Percentiles rank a stretch among this genome's conserved stretches.
These are phyloP conservation scores for Rosa multiflora DNA, from an alignment of 306 rosid species.

Conservation along the genomic window DNA sequence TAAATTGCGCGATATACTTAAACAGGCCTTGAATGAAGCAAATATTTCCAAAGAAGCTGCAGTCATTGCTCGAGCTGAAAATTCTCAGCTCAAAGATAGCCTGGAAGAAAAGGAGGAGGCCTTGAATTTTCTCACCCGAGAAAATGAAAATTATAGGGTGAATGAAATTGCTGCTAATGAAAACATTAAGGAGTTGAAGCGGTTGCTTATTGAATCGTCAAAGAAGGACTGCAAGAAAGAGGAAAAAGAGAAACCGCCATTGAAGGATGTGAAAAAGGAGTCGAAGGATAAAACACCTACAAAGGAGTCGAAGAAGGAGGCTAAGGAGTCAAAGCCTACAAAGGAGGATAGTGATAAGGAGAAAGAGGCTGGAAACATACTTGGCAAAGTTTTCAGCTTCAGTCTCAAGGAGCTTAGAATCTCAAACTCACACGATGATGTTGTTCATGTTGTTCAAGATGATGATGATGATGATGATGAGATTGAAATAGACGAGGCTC, in stretches of 20 bases:
- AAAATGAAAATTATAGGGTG: conserved; percentile 56
- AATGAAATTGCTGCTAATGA: conserved; percentile 65
- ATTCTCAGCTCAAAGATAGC: conserved; percentile 58
- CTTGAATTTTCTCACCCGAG: conserved; percentile 41
- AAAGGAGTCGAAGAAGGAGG: conserved; percentile 18
- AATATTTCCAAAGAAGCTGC: conserved; percentile 79
- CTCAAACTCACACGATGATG: conserved; percentile 32
- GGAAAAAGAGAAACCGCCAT: conserved; percentile 25
- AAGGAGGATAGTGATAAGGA: conserved; percentile 31
- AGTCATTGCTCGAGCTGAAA: conserved; percentile 67
- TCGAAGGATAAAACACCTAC: conserved; percentile 4
- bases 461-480: conserved; percentile 32
- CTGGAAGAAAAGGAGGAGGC: conserved; percentile 39
- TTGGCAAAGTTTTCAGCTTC: conserved; percentile 42
- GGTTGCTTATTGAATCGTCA: conserved; percentile 52
- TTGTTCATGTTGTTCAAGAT: not conserved
- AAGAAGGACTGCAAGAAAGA: conserved; percentile 17
- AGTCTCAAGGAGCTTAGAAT: conserved; percentile 38
- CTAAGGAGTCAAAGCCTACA: conserved; percentile 20
- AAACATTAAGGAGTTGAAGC: conserved; percentile 60
- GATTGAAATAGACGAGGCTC: conserved; percentile 40
- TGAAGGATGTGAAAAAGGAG: conserved; percentile 36
- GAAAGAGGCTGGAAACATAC: conserved; percentile 36
- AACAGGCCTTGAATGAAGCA: conserved; percentile 85
- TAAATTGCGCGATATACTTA: conserved; percentile 77